Conservation (phyloP, 805 yeast genomes). For the Candida manassasensis region DNA sequence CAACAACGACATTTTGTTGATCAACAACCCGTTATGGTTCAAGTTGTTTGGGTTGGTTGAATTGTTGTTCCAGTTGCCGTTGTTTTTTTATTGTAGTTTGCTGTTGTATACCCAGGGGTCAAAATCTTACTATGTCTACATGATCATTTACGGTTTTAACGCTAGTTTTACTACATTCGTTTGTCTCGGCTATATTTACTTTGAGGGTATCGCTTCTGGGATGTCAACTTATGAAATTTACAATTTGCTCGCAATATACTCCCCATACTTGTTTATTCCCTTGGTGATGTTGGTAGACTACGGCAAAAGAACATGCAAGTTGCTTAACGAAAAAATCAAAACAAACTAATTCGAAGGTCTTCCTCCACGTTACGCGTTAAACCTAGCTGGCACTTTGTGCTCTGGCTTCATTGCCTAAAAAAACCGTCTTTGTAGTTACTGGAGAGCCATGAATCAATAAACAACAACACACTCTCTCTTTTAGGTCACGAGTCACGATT, state of each 20-base stretch:
- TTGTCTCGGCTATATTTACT: slow-evolving; percentile 54
- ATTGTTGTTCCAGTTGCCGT: slow-evolving; percentile 71
- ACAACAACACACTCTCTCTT: too few relatives aligned
- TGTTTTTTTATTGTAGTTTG: slow-evolving; percentile 50
- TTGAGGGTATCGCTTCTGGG: slow-evolving; percentile 32
- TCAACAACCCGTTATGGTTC: slow-evolving; percentile 67
- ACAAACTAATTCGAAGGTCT: neutral
- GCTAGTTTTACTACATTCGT: slow-evolving; percentile 76
- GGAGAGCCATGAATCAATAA: too few relatives aligned
- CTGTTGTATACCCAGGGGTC: slow-evolving; percentile 10
- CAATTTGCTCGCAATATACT: slow-evolving; percentile 50
- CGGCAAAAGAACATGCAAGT: slow-evolving; percentile 12
- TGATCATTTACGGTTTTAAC: slow-evolving; percentile 71
- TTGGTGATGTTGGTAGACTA: slow-evolving; percentile 49
- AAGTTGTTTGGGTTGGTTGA: slow-evolving; percentile 68
- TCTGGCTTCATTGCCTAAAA: too few relatives aligned
- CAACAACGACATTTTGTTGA: slow-evolving; percentile 71
- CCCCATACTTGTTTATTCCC: slow-evolving; percentile 73
- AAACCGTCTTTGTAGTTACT: too few relatives aligned
- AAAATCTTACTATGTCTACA: slow-evolving; percentile 21
- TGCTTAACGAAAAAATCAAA: slow-evolving; percentile 1
- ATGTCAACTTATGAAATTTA: slow-evolving; percentile 31
- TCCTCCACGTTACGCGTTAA: too few relatives aligned
- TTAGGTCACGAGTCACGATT: too few relatives aligned
- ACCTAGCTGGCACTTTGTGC: too few relatives aligned